phyloP scores from a whole-genome alignment of 2,329 filamentous ascomycete species.

The Ilyonectria mors-panacis region DNA sequence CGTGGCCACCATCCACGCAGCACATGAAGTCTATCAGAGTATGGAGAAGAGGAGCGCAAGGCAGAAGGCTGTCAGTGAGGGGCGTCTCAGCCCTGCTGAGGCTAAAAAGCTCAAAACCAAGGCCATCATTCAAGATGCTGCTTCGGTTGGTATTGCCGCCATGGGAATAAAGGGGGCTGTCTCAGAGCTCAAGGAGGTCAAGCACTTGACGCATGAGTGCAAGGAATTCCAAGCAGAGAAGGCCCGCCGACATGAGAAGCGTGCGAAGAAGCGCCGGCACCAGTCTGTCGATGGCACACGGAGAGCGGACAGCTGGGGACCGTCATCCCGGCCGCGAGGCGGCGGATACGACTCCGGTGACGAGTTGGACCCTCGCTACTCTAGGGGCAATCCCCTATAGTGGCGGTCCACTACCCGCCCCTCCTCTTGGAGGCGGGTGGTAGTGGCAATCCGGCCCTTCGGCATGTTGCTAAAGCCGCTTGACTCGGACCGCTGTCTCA shows the following conservation, averaged over 20 bases:
- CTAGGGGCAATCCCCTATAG: conserved; percentile 65
- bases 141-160: conserved; percentile 71
- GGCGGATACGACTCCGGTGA: conserved; percentile 57
- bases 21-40: conserved; percentile 71
- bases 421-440: conserved; percentile 40
- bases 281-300: conserved; percentile 53
- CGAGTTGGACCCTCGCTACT: conserved; percentile 60
- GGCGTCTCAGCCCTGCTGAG: conserved; percentile 64
- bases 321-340: conserved; percentile 57
- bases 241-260: conserved; percentile 63
- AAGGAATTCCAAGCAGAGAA: conserved; percentile 66
- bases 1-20: conserved; percentile 73
- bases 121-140: conserved; percentile 70
- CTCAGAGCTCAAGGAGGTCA: conserved; percentile 69
- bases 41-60: conserved; percentile 70
- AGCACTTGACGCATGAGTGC: conserved; percentile 64
- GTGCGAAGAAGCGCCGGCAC: conserved; percentile 56
- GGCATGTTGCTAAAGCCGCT: background rate
- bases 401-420: conserved; percentile 57
- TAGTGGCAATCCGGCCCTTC: conserved; percentile 9
- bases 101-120: conserved; percentile 71
- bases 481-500: conserved; percentile 5
- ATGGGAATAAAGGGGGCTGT: conserved; percentile 71
- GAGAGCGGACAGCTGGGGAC: conserved; percentile 62
- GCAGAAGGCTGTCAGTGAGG: conserved; percentile 68